Evolutionary conservation across 306 rosid species (phyloP), one percentile per base, ranked within the genome.

Genomic region (Benincasa hispida): DNA sequence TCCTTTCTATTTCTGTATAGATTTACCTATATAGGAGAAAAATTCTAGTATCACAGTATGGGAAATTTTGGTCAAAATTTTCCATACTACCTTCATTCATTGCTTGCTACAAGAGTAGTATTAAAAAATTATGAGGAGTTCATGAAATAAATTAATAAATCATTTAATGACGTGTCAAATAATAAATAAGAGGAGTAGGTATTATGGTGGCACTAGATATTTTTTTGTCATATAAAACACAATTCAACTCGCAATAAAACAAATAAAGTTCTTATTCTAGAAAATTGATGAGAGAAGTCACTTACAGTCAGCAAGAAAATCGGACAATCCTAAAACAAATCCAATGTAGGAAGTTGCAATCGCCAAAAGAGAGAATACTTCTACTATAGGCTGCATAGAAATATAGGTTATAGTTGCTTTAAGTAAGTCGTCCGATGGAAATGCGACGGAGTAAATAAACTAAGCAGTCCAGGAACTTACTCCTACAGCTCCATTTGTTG

Each of bases 321-420:
- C 91, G 4, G 93, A 50, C 81, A 89, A 86, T 27, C 97, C 97
- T 85, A 91, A 80, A 78, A 87, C 88, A 74, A 91, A 91, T 82
- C 97, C 97, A 21, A 89, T 91, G 86, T 80, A 89, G 5, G 97
- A 91, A 68, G 97, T 89, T 39, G 87, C 87, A 59, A 89, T 87
- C 42, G 97, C 97, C 58, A 89, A 87, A 82, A 91, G 82, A 35
- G 97, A 89, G 89, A 91, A 91, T 37, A 77, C 83, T 65, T 87
- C 88, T 76, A 91, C 87, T 72, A 88, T 82, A 76, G 97, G 97
- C 97, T 91, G 91, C 79, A 91, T 59, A 10, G 48, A 86, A 61
- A 63, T 45, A 0, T 45, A 12, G 51, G 12, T 45, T 45, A 42
- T n/a, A n/a, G 42, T 27, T n/a, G 51, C 75, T 63, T 48, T 8